Percentiles rank a stretch among this genome's conserved stretches.
These are phyloP conservation scores for Cladophialophora carrionii DNA, from an alignment of 2,329 filamentous ascomycete genomes.

Conservation along the genomic window DNA sequence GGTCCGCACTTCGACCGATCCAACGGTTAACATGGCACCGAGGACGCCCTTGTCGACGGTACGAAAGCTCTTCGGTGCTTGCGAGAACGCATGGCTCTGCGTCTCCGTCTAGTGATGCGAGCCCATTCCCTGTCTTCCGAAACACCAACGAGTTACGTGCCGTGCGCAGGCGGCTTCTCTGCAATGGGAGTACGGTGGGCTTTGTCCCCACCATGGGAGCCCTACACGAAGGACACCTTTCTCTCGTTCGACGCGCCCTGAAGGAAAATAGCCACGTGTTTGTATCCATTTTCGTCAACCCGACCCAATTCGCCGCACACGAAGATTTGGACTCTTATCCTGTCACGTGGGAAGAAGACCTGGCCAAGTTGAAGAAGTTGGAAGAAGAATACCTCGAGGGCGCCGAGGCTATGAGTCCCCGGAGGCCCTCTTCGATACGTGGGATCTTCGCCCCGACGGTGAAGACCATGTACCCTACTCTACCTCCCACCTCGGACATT, in stretches of 20 bases:
- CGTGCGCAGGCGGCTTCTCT: conserved; percentile 68
- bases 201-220: conserved; percentile 98
- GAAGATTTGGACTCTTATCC: conserved; percentile 92
- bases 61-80: not conserved
- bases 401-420: conserved; percentile 60
- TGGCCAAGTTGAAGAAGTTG: conserved; percentile 66
- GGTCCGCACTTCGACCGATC: not conserved
- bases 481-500: conserved; percentile 71
- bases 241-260: conserved; percentile 81
- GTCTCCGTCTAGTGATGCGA: not conserved
- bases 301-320: conserved; percentile 86
- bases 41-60: conserved; percentile 4
- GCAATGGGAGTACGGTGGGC: conserved; percentile 72
- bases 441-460: conserved; percentile 87
- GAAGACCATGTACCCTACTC: conserved; percentile 81
- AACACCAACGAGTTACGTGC: conserved; percentile 71
- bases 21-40: conserved; percentile 11
- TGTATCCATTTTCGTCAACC: conserved; percentile 93
- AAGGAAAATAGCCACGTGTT: conserved; percentile 83
- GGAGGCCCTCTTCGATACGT: conserved; percentile 53
- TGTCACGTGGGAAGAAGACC: conserved; percentile 81
- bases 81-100: conserved; percentile 13
- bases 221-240: conserved; percentile 87
- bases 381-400: conserved; percentile 30
- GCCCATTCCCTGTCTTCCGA: conserved; percentile 71